Evolutionary conservation across 352 stramenopile genomes (phyloP).

Genomic region (Globisporangium abappressorium): DNA sequence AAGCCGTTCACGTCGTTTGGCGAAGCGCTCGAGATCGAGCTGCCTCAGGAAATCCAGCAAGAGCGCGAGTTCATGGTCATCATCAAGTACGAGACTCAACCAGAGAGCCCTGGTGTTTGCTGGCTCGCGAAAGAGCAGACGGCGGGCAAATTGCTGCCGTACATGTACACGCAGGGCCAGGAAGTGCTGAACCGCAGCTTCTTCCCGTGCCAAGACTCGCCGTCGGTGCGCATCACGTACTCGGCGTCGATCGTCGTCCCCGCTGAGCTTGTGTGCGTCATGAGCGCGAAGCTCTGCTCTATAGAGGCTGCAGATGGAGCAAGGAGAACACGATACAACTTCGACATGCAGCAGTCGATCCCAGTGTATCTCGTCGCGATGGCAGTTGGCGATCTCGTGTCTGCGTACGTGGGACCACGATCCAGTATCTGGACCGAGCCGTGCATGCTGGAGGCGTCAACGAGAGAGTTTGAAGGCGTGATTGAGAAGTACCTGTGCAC

Average conservation of each 20-base stretch:
- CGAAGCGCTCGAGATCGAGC: conserved; percentile 45
- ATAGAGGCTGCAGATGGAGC: conserved; percentile 15
- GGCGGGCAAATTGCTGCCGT: conserved; percentile 68
- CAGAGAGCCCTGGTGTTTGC: conserved; percentile 70
- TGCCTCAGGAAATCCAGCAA: conserved; percentile 20
- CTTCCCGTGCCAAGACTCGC: conserved; percentile 91
- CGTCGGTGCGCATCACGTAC: conserved; percentile 95
- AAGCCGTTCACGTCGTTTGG: conserved; percentile 67
- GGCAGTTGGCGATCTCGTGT: conserved; percentile 74
- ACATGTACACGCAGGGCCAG: conserved; percentile 86
- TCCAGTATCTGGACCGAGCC: conserved; percentile 83
- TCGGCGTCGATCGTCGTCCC: conserved; percentile 90
- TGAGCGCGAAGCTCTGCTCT: conserved; percentile 63
- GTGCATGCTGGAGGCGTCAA: conserved; percentile 73
- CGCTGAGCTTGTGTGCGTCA: conserved; percentile 87
- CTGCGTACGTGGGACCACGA: conserved; percentile 56
- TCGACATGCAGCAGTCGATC: conserved; percentile 83
- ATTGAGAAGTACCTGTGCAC: conserved; percentile 72
- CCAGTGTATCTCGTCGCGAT: conserved; percentile 85
- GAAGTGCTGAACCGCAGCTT: conserved; percentile 85
- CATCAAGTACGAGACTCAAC: conserved; percentile 64
- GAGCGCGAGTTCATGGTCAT: conserved; percentile 33
- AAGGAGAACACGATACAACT: conserved; percentile 43
- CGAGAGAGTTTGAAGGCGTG: conserved; percentile 71
- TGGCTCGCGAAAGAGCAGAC: conserved; percentile 86